Conservation (phyloP, 208 protist species). For the Acanthamoeba healyi region DNA sequence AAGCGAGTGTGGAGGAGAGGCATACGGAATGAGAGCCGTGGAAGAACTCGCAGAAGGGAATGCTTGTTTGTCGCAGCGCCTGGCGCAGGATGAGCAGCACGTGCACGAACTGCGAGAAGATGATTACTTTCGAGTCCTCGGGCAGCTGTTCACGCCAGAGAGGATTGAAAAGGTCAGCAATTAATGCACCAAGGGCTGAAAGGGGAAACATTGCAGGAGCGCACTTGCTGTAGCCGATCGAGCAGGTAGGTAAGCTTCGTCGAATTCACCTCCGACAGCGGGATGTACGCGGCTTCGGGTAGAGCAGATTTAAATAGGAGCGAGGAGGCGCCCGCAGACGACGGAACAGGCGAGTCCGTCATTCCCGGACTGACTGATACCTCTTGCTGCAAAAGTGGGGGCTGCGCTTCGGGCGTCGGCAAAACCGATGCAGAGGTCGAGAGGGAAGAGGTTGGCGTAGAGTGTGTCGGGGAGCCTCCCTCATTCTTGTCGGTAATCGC, state of each 20-base stretch:
- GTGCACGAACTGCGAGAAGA: slow-evolving; percentile 81
- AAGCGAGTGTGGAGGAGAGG: neutral
- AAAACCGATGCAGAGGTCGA: neutral
- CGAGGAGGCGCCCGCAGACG: neutral
- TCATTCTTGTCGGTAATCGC: too few relatives aligned
- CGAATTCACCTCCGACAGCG: slow-evolving; percentile 20
- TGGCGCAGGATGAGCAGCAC: slow-evolving; percentile 67
- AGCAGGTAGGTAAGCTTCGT: slow-evolving; percentile 79
- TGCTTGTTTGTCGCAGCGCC: neutral
- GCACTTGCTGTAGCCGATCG: slow-evolving; percentile 45
- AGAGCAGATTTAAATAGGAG: neutral
- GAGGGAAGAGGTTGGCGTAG: too few relatives aligned
- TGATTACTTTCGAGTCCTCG: slow-evolving; percentile 69
- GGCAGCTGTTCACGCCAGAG: too few relatives aligned
- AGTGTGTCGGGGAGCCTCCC: too few relatives aligned
- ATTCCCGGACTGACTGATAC: neutral
- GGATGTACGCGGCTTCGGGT: slow-evolving; percentile 20
- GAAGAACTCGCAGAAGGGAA: slow-evolving; percentile 72
- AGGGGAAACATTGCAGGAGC: neutral
- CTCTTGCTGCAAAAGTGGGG: too few relatives aligned
- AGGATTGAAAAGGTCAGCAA: too few relatives aligned
- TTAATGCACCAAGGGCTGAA: too few relatives aligned
- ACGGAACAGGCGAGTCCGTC: neutral
- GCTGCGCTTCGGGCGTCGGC: neutral
- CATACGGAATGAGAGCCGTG: neutral